Evolutionary conservation across 2,329 filamentous ascomycete genomes (phyloP), one percentile per base, ranked within the genome.

Genomic region (Xylaria sp.): DNA sequence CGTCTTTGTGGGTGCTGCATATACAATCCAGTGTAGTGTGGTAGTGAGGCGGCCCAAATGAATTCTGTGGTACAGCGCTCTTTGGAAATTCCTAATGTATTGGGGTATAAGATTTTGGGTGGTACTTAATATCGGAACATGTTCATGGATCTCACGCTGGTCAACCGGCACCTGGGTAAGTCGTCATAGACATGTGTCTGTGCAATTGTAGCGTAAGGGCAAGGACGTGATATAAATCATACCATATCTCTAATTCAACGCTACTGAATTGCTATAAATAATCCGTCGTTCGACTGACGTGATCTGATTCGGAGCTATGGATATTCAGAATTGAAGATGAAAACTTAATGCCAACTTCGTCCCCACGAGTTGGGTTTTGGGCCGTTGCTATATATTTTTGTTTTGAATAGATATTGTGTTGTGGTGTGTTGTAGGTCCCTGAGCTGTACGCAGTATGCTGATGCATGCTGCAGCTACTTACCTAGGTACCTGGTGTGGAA

Each of bases 211-310:
- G 53, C 23, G 23, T 53, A 15, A 54, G 46, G 40, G 62, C 20
- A 53, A 42, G 48, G 46, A 20, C 48, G 15, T 17, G 46, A 31
- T 31, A 53, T 44, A 20, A 13, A 5, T n/a, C 20, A 9, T 53
- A 53, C 6, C 23, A 42, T 59, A 53, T 40, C n/a, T 40, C n/a
- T 17, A 13, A 33, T 46, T 23, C 40, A 31, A 36, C 17, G 26
- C 26, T 20, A 36, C 17, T 26, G 28, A 59, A 26, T 9, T 36
- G 48, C 63, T 60, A 60, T 54, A 46, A 48, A 54, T 65, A 65
- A 15, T 44, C 31, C 2, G 33, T 44, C 20, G 15, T 54, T 65
- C 56, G 38, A 54, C 31, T 33, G 7, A 2, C 31, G 56, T 56
- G 48, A 48, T 49, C 17, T 36, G 42, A 61, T 62, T 51, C 7